Evolutionary conservation across 2,329 filamentous ascomycete genomes (phyloP).

Genomic region (Exutisphaerella laricina): DNA sequence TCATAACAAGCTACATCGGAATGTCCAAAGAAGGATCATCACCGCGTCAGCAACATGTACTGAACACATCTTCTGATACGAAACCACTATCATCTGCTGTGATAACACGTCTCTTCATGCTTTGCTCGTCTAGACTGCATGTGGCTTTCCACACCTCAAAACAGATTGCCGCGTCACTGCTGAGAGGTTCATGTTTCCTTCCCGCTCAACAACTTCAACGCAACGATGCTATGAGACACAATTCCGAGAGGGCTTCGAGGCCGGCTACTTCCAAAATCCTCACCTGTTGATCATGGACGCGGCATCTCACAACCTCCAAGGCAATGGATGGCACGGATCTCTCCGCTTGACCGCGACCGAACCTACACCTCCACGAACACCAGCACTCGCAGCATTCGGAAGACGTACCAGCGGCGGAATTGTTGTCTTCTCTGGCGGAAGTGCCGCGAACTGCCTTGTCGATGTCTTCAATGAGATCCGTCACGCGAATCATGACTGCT

Average conservation of each 20-base stretch:
- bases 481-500: constrained; percentile 56
- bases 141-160: too few relatives aligned
- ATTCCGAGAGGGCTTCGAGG: neutral
- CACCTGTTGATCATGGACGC: constrained; percentile 4
- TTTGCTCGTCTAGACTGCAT: too few relatives aligned
- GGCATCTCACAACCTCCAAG: constrained; percentile 15
- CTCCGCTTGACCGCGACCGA: constrained; percentile 11
- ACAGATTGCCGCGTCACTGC: constrained; percentile 4
- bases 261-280: neutral
- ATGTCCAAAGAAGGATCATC: constrained; percentile 1
- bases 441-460: constrained; percentile 88
- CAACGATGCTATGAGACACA: neutral
- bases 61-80: neutral
- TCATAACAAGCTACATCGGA: neutral
- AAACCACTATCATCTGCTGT: neutral
- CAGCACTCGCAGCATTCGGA: constrained; percentile 17
- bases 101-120: neutral
- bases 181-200: constrained; percentile 1
- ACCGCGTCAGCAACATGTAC: neutral
- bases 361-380: constrained; percentile 15
- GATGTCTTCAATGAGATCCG: constrained; percentile 69
- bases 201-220: neutral
- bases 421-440: constrained; percentile 70
- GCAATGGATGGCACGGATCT: constrained; percentile 16
- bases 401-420: constrained; percentile 47